A percentile compares a stretch with the other conserved stretches of the same genome.
Evolutionary conservation across 1,139 yeast species (phyloP).

Genomic region (Hanseniaspora gamundiae): DNA sequence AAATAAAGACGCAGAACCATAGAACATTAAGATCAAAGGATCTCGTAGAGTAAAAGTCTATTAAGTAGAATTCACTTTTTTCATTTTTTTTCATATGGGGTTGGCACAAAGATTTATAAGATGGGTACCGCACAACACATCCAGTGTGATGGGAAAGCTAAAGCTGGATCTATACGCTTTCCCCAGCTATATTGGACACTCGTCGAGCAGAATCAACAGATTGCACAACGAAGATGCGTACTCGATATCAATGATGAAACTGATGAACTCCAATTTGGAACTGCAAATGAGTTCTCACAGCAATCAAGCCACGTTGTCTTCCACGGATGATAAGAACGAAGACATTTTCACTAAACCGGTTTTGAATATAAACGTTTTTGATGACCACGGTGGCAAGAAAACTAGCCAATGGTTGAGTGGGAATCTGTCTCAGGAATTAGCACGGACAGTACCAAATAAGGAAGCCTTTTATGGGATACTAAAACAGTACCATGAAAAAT

Average conservation of each 20-base stretch:
- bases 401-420: constrained; percentile 51
- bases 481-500: constrained; percentile 37
- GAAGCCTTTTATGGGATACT: constrained; percentile 30
- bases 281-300: constrained; percentile 11
- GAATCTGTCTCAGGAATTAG: constrained; percentile 46
- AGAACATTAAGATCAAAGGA: too few relatives aligned
- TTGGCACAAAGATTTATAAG: background rate
- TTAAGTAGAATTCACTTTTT: too few relatives aligned
- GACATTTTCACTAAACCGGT: constrained; percentile 22
- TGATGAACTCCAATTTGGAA: constrained; percentile 22
- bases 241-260: constrained; percentile 24
- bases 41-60: too few relatives aligned
- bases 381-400: constrained; percentile 87
- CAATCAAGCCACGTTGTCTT: constrained; percentile 10
- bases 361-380: constrained; percentile 67
- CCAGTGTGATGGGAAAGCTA: constrained; percentile 9
- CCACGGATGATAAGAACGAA: constrained; percentile 10
- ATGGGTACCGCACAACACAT: background rate
- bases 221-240: constrained; percentile 71
- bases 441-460: constrained; percentile 26
- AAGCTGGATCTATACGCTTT: constrained; percentile 18
- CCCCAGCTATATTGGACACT: constrained; percentile 50
- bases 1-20: too few relatives aligned
- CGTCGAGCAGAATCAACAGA: constrained; percentile 64
- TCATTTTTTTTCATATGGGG: too few relatives aligned